A percentile compares a stretch with the other conserved stretches of the same genome.
These are phyloP conservation scores for Byssothecium circinans DNA, from an alignment of 2,329 filamentous ascomycete genomes.

Conservation along the genomic window DNA sequence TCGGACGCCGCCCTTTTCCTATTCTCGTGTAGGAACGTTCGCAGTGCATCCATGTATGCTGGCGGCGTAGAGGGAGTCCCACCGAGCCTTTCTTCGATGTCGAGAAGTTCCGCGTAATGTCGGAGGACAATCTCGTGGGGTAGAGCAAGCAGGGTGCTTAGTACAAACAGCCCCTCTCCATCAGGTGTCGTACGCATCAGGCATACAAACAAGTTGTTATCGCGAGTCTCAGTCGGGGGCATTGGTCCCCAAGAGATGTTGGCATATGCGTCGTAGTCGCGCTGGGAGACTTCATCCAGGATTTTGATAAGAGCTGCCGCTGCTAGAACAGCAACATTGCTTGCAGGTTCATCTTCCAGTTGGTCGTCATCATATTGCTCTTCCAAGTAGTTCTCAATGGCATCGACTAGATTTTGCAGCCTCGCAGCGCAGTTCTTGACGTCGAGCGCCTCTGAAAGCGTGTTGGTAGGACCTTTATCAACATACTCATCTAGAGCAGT, in stretches of 20 bases:
- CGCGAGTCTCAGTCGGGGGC: conserved; percentile 22
- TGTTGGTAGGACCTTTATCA: conserved; percentile 26
- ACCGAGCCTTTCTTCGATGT: conserved; percentile 30
- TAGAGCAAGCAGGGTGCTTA: conserved; percentile 30
- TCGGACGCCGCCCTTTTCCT: conserved; percentile 39
- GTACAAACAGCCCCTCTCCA: conserved; percentile 26
- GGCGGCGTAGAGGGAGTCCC: conserved; percentile 23
- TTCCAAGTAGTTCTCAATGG: conserved; percentile 32
- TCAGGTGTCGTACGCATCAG: conserved; percentile 28
- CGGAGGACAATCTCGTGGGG: conserved; percentile 35
- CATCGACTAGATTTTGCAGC: conserved; percentile 28
- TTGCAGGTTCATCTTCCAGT: conserved; percentile 20
- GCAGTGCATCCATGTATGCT: conserved; percentile 29
- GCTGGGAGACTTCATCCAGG: conserved; percentile 34
- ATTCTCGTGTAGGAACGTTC: conserved; percentile 29
- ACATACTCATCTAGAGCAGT: conserved; percentile 36
- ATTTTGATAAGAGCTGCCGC: conserved; percentile 36
- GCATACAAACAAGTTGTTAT: conserved; percentile 37
- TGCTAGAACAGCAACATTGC: conserved; percentile 27
- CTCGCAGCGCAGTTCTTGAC: conserved; percentile 35
- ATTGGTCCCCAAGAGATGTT: conserved; percentile 33
- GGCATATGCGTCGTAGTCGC: conserved; percentile 38
- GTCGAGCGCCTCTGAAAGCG: conserved; percentile 27
- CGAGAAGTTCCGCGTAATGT: conserved; percentile 30
- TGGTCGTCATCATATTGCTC: conserved; percentile 17